Evolutionary conservation across 768 basidiomycete genomes (phyloP), one percentile per base, ranked within the genome.

Genomic region (Auricularia cornea): DNA sequence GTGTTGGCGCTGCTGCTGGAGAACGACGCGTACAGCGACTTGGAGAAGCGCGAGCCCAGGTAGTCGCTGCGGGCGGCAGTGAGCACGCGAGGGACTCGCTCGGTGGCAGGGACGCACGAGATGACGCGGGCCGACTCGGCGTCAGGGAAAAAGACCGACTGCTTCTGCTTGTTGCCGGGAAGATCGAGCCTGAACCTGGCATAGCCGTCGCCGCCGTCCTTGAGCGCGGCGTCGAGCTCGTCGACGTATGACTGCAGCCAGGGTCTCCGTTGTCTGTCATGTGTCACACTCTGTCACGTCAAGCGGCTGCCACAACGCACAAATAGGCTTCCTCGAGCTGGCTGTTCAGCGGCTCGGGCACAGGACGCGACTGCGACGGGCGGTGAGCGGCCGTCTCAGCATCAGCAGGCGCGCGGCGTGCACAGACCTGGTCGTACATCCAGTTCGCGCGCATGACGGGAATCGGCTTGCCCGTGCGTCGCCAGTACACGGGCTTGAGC

Each of bases 401-500:
- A 48, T 14, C 6, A 5, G 20, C 10, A 18, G 44, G 6, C 23
- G 30, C 18, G 26, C 31, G 3, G 18, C 28, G 20, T n/a, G 10
- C 23, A 61, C 68, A 41, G 8, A 71, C 77, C 62, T 74, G 72
- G 41, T 71, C 71, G 48, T 75, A 72, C 67, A 78, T 77, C 78
- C 78, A 79, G 6, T 72, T 71, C 11, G 72, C 77, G 41, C 77
- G 64, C 23, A 74, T 65, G 2, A 79, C 76, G 2, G 72, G 69
- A 29, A 79, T 75, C 44, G 72, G 62, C 3, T 74, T 67, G 1
- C 73, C 75, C 5, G 73, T 73, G 61, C 74, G 73, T 44, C 70
- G 70, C 78, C 78, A 79, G 65, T 77, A 79, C 1, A 78, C 75
- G 2, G 78, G 76, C 62, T 71, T 70, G 23, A 79, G 70, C 52